A percentile compares a stretch with the other conserved stretches of the same genome.
These are phyloP conservation scores for Xylariaceae sp. DNA, from an alignment of 2,329 filamentous ascomycete species.

Conservation along the genomic window DNA sequence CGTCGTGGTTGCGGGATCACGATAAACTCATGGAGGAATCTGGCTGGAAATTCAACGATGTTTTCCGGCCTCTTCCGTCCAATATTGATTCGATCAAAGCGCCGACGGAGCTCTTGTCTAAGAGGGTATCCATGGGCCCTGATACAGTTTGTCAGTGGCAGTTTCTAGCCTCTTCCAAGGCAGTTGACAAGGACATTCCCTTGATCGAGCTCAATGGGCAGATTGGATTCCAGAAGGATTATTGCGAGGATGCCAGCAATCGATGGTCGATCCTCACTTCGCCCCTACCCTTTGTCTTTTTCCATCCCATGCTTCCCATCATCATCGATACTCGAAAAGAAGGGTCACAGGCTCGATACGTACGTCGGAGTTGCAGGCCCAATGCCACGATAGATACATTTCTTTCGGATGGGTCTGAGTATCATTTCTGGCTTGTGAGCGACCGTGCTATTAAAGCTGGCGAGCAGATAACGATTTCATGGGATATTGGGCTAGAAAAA, in stretches of 20 bases:
- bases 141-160: constrained; percentile 65
- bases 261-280: constrained; percentile 62
- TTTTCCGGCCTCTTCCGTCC: constrained; percentile 56
- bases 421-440: constrained; percentile 89
- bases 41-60: constrained; percentile 58
- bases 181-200: constrained; percentile 53
- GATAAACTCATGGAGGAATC: constrained; percentile 63
- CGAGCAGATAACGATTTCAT: constrained; percentile 59
- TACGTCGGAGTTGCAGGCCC: constrained; percentile 85
- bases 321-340: constrained; percentile 84
- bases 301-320: constrained; percentile 81
- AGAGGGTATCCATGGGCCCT: constrained; percentile 40
- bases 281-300: constrained; percentile 72
- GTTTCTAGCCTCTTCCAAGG: constrained; percentile 48
- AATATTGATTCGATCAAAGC: constrained; percentile 41
- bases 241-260: constrained; percentile 61
- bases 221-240: constrained; percentile 68
- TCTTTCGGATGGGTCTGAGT: constrained; percentile 70
- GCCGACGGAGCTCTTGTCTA: constrained; percentile 47
- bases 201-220: constrained; percentile 71
- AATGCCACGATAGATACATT: constrained; percentile 87
- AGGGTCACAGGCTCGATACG: constrained; percentile 79
- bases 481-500: constrained; percentile 62
- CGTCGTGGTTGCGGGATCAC: constrained; percentile 72
- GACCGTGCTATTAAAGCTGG: constrained; percentile 65